Conservation (phyloP, 1,284 basidiomycete genomes). For the Marasmius fiardii region DNA sequence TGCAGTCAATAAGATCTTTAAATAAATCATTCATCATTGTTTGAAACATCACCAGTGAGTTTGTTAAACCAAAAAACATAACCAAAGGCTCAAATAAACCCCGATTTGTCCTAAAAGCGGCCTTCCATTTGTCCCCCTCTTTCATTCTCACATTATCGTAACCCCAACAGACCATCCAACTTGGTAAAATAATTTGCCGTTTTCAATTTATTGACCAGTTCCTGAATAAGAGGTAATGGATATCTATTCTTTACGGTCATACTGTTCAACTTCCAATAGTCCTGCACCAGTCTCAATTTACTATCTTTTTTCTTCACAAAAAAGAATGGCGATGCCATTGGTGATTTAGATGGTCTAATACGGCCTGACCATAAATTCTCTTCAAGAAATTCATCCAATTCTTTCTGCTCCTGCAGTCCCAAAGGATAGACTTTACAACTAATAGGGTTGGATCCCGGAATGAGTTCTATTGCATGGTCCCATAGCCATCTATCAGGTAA, state of each 20-base stretch:
- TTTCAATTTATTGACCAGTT: too few relatives aligned
- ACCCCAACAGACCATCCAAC: constrained; percentile 28
- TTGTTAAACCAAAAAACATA: constrained; percentile 18
- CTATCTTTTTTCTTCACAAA: constrained; percentile 44
- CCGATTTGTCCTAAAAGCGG: constrained; percentile 26
- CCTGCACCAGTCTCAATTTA: constrained; percentile 24
- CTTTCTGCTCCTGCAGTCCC: constrained; percentile 24
- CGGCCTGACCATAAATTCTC: constrained; percentile 19
- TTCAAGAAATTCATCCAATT: neutral
- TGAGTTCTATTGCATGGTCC: too few relatives aligned
- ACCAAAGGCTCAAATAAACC: constrained; percentile 31
- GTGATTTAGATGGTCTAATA: constrained; percentile 26
- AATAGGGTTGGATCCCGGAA: too few relatives aligned
- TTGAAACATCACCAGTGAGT: too few relatives aligned
- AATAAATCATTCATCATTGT: constrained; percentile 12
- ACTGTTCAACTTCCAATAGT: constrained; percentile 29
- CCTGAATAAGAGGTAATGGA: too few relatives aligned
- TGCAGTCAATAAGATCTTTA: constrained; percentile 15
- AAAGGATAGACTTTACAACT: constrained; percentile 21
- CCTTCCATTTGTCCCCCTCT: constrained; percentile 32
- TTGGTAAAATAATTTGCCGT: constrained; percentile 22
- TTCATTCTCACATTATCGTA: constrained; percentile 31
- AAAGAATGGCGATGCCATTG: constrained; percentile 33
- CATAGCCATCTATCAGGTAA: too few relatives aligned
- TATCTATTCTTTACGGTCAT: too few relatives aligned